These are phyloP conservation scores for Paxillus ammoniavirescens DNA, from an alignment of 768 basidiomycete species.

Conservation along the genomic window DNA sequence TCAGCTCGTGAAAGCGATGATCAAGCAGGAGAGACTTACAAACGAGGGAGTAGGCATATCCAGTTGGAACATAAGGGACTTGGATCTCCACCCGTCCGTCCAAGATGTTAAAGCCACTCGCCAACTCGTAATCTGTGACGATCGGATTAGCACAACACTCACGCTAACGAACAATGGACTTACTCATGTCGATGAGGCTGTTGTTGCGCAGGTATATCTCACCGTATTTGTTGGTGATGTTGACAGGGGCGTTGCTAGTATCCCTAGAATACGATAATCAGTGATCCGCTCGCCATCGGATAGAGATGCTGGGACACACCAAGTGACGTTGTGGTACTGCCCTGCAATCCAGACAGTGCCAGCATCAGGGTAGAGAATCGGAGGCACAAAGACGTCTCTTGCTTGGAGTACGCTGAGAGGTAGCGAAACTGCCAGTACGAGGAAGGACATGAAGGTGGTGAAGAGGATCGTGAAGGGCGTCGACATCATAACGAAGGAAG, in stretches of 20 bases:
- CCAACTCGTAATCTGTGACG: slow-evolving; percentile 22
- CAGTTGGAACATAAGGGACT: slow-evolving; percentile 29
- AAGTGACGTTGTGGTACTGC: slow-evolving; percentile 23
- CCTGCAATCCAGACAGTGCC: slow-evolving; percentile 26
- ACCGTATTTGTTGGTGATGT: slow-evolving; percentile 34
- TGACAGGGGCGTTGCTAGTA: slow-evolving; percentile 17
- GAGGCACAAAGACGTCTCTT: slow-evolving; percentile 29
- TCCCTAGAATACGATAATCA: slow-evolving; percentile 26
- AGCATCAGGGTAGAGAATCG: slow-evolving; percentile 19
- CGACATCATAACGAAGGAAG: not conserved
- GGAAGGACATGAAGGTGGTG: slow-evolving; percentile 14
- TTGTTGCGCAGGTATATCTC: slow-evolving; percentile 27
- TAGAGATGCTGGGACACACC: slow-evolving; percentile 18
- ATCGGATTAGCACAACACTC: slow-evolving; percentile 3
- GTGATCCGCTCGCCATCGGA: not conserved
- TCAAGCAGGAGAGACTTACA: slow-evolving; percentile 17
- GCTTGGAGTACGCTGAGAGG: slow-evolving; percentile 5
- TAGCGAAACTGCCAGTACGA: slow-evolving; percentile 8
- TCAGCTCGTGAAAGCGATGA: slow-evolving; percentile 1
- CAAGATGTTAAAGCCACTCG: slow-evolving; percentile 27
- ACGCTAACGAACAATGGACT: slow-evolving; percentile 9
- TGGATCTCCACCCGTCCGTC: slow-evolving; percentile 22
- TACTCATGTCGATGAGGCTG: slow-evolving; percentile 20
- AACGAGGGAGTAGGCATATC: slow-evolving; percentile 32
- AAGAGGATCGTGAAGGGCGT: slow-evolving; percentile 15